Percentiles rank a stretch among this genome's conserved stretches.
phyloP scores from a whole-genome alignment of 2,329 filamentous ascomycete species.

The Truncatella angustata region DNA sequence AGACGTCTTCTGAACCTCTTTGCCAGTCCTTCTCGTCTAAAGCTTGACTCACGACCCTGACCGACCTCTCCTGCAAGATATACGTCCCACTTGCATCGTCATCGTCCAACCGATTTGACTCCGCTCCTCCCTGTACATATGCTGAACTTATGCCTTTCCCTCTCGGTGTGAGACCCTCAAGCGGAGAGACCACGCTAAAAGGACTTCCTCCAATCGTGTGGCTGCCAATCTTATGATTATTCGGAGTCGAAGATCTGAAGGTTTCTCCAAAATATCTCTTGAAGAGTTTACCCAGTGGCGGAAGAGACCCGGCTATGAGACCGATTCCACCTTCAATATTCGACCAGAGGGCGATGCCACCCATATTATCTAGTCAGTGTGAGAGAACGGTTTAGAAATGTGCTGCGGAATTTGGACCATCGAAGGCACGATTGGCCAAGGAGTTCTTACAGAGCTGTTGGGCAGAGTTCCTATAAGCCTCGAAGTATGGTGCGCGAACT shows the following conservation, averaged over 20 bases:
- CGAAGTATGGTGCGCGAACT: slow-evolving; percentile 8
- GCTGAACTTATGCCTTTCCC: not conserved
- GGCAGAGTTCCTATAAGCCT: too few relatives aligned
- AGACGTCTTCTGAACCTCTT: too few relatives aligned
- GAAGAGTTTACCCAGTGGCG: not conserved
- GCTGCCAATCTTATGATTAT: not conserved
- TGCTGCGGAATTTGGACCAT: too few relatives aligned
- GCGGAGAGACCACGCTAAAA: not conserved
- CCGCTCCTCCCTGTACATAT: slow-evolving; percentile 13
- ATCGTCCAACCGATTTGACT: slow-evolving; percentile 32
- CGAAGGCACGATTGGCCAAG: too few relatives aligned
- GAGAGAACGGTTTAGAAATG: too few relatives aligned
- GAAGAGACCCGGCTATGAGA: not conserved
- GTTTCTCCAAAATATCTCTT: not conserved
- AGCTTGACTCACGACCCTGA: too few relatives aligned
- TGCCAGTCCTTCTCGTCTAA: too few relatives aligned
- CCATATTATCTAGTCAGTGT: too few relatives aligned
- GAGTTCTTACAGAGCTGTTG: too few relatives aligned
- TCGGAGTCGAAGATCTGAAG: not conserved
- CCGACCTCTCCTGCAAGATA: too few relatives aligned
- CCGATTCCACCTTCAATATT: not conserved
- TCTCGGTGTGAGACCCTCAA: not conserved
- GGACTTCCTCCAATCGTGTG: not conserved
- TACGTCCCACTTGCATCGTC: too few relatives aligned
- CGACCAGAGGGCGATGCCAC: too few relatives aligned